Evolutionary conservation across 768 basidiomycete genomes (phyloP), one percentile per base, ranked within the genome.

Genomic region (Lenzites betulinus): DNA sequence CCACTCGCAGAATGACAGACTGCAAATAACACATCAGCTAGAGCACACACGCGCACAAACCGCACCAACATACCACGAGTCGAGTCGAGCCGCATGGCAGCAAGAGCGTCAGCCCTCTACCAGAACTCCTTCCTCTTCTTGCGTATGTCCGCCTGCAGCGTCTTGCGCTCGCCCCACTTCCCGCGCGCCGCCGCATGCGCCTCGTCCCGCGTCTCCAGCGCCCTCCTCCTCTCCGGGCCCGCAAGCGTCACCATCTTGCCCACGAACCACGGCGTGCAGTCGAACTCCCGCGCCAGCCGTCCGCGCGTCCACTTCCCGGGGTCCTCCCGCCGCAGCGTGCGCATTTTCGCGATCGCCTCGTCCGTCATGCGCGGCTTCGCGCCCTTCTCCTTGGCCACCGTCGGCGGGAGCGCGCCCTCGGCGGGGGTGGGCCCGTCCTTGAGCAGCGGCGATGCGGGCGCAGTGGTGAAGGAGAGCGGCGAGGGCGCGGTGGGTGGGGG

Each of bases 401-500:
- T 51, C 36, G 76, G 72, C 4, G 74, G 72, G 26, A 73, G 63
- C 6, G 58, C n/a, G 9, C 38, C 52, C 13, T 28, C 43, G 4
- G 67, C 62, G 11, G 75, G 66, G 8, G 66, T 39, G 7, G 66
- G 25, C 1, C 69, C 56, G 15, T 81, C 74, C 0, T 77, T 77
- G 16, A 93, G 80, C 5, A 93, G 78, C 0, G 92, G 89, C 0
- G 92, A 94, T 7, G 82, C 74, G 11, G 92, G 92, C 9, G 81
- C 77, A 6, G 84, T 84, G 6, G 84, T 87, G 58, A 86, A 82
- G 20, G 92, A 94, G 60, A 79, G 77, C 3, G 91, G 90, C 18
- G 90, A 80, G 9, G 89, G 88, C 11, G 86, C 82, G 11, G 88
- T 84, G 0, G 92, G 89, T 0, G 92, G 92, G n/a, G 89, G 89